These are phyloP conservation scores for Sordaria brevicollis DNA, from an alignment of 495 filamentous ascomycete genomes.

Conservation along the genomic window DNA sequence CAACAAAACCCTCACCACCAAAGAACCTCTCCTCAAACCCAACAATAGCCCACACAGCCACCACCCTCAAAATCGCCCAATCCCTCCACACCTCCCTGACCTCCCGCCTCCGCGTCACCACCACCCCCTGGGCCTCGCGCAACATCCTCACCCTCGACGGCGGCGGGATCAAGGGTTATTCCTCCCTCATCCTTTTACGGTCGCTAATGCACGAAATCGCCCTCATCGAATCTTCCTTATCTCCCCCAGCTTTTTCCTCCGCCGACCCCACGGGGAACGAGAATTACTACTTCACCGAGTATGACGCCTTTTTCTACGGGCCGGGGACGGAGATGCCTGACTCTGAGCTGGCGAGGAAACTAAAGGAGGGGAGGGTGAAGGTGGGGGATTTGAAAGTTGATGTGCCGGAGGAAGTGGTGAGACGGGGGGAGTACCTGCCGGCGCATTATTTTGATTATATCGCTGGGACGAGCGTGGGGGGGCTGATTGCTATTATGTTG, in stretches of 20 bases:
- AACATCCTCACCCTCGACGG: conserved; percentile 24
- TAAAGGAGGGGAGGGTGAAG: neutral
- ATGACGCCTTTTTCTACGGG: neutral
- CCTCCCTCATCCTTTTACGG: conserved; percentile 20
- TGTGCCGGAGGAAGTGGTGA: conserved; percentile 30
- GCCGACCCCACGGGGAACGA: conserved; percentile 18
- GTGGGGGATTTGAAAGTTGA: neutral
- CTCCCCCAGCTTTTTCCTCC: conserved; percentile 11
- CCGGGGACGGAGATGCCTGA: neutral
- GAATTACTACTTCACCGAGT: neutral
- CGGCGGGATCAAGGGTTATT: conserved; percentile 23
- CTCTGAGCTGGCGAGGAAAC: neutral
- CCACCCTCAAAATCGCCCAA: neutral
- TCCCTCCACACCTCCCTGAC: conserved; percentile 1
- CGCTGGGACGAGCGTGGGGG: conserved; percentile 28
- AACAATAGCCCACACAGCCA: neutral
- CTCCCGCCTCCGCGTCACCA: conserved; percentile 11
- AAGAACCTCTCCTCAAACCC: neutral
- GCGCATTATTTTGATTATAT: conserved; percentile 39
- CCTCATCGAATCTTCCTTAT: conserved; percentile 10
- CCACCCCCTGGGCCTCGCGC: conserved; percentile 18
- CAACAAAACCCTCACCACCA: neutral
- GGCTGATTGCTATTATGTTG: conserved; percentile 27
- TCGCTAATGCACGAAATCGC: conserved; percentile 20
- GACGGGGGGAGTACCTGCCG: conserved; percentile 34